phyloP scores from a whole-genome alignment of 805 yeast genomes.

The Pichia cabralensis region DNA sequence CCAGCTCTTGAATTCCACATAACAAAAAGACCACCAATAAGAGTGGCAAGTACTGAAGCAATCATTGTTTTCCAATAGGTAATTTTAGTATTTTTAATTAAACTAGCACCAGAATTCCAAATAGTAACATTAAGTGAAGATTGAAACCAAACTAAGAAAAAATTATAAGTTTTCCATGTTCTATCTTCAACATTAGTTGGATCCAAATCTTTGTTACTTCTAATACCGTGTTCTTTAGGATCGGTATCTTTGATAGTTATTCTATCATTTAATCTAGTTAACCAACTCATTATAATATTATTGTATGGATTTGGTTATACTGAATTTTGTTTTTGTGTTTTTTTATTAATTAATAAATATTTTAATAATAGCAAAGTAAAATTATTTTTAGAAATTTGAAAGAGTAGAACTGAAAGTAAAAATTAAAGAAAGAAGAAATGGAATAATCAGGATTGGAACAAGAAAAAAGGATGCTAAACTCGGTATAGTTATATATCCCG shows the following conservation, averaged over 20 bases:
- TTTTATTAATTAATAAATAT: too few species aligned
- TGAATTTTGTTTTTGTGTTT: too few species aligned
- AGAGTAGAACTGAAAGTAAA: too few species aligned
- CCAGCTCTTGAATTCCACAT: conserved; percentile 40
- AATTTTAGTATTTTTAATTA: conserved; percentile 17
- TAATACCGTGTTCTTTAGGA: conserved; percentile 4
- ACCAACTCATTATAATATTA: conserved; percentile 2
- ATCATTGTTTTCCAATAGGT: conserved; percentile 33
- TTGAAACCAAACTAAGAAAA: conserved; percentile 19
- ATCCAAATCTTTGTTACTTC: conserved; percentile 30
- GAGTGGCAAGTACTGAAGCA: conserved; percentile 36
- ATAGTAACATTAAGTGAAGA: conserved; percentile 20
- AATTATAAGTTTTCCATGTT: conserved; percentile 26
- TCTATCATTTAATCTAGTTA: conserved; percentile 1
- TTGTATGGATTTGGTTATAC: too few species aligned
- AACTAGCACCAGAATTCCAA: conserved; percentile 23
- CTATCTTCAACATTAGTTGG: conserved; percentile 28
- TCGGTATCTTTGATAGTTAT: conserved; percentile 3
- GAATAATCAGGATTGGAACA: too few species aligned
- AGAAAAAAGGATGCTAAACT: too few species aligned
- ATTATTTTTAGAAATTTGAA: too few species aligned
- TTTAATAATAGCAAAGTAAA: too few species aligned
- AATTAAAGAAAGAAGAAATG: too few species aligned
- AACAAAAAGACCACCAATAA: conserved; percentile 34
- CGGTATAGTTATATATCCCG: too few species aligned